Base-by-base conservation (phyloP, 1,284 basidiomycete genomes). In the Apiotrichum montevideense region DNA sequence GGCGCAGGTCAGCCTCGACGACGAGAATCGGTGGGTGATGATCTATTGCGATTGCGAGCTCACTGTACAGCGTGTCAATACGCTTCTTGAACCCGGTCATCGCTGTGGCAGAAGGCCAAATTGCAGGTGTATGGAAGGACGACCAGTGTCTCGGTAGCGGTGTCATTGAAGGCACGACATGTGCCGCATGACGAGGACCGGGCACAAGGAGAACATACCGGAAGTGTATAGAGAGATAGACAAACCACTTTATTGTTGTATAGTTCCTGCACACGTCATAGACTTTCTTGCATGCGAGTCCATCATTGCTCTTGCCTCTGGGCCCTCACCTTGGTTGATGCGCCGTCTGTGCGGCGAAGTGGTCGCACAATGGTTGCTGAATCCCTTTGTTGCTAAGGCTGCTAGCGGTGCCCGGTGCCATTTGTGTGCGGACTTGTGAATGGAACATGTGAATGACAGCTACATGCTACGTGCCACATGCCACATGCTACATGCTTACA, bases 141-240 rank as follows among this genome's bases (percentile, higher is more conserved):
- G 81, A 86, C 54, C 86, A 86, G 84, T 93, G 90, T 74, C 78
- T 95, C 32, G 92, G 92, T 3, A 89, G 87, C 68, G 93, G 89
- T 15, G 76, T 81, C 10, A 90, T 94, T 54, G 66, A 61, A 9
- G 63, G 69, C 40, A 75, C 70, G 2, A 46, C 32, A 34, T 68
- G 67, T 33, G 32, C 29, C 34, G 54, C 49, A 9, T 56, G 51
- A 40, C 21, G 37, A 8, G 37, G 37, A 21, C 21, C 21, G 21
- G 21, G 21, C 21, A 21, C 21, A 21, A 21, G 21, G 21, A 21
- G 21, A 21, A 21, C 21, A 21, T 21, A 21, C 21, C 21, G 21
- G 21, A 21, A 21, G 21, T 21, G 21, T 21, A 21, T 21, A 21
- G 21, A 14, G 47, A 7, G 42, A 10, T 5, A 11, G 13, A 40